Evolutionary conservation across 176 grass and related monocot genomes (phyloP).

Genomic region (Carex parvula): DNA sequence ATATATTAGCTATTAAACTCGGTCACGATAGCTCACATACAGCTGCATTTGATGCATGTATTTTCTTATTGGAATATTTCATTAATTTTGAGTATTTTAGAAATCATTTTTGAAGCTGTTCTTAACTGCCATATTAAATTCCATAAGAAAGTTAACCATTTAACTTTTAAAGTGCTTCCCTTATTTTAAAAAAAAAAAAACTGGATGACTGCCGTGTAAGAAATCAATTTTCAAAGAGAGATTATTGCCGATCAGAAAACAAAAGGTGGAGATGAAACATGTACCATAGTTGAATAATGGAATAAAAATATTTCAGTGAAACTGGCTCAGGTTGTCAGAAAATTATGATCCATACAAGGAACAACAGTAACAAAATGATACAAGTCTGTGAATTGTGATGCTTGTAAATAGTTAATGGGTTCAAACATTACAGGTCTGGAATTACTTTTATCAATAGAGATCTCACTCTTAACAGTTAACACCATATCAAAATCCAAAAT

Average conservation of each 20-base stretch:
- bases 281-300: background rate
- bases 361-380: background rate
- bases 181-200: background rate
- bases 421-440: background rate
- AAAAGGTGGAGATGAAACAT: background rate
- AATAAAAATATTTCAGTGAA: background rate
- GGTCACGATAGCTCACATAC: background rate
- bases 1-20: background rate
- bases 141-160: background rate
- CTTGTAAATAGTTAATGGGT: background rate
- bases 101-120: background rate
- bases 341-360: background rate
- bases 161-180: background rate
- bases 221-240: background rate
- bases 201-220: background rate
- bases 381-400: background rate
- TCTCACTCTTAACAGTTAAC: background rate
- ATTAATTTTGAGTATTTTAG: background rate
- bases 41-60: background rate
- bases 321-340: background rate
- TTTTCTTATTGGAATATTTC: background rate
- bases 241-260: background rate
- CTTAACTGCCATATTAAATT: background rate
- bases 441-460: background rate
- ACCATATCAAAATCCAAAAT: conserved; percentile 1